Evolutionary conservation across 371 early-diverging fungal species (phyloP), one percentile per base, ranked within the genome.

Genomic region (Mucor mucedo): DNA sequence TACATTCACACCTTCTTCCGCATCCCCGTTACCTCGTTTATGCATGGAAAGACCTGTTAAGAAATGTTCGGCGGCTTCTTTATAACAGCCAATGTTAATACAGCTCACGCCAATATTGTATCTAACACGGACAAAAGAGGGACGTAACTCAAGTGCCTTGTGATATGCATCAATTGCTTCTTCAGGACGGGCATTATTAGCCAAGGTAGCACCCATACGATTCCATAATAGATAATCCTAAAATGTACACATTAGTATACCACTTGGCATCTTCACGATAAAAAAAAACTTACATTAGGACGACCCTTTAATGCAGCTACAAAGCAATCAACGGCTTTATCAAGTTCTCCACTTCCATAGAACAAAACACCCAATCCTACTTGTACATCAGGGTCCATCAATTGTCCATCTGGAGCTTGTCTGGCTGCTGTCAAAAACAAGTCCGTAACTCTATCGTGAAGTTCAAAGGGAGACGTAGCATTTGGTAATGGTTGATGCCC

Each of bases 301-400:
- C 93, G 83, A n/a, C 87, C 85, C 50, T 90, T 87, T 44, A 99
- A 74, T 40, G 98, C 97, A 4, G 97, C 86, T 47, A 92, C 85
- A 84, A 99, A 99, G 63, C 99, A 99, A 76, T 99, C 99, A 10
- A 96, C 88, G 1, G 98, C 96, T 78, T 98, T 98, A 39, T 90
- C 89, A 54, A 92, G 92, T 61, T 98, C 96, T 11, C 88, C 86
- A 13, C 89, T 87, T 14, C 91, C 91, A 77, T 98, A 92, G 72
- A 96, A 97, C 66, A 99, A 76, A 3, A 99, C 92, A 9, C 98
- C 99, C 10, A 99, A 83, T 8, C 94, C 98, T 33, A 95, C 85
- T 76, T 99, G 98, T 0, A 98, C 93, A 68, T 95, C 94, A 0
- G 97, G 89, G 68, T 97, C 97, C 78, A 91, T 77, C 42, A 85